These are phyloP conservation scores for Ceratocystis papillata DNA, from an alignment of 2,329 filamentous ascomycete genomes.

Conservation along the genomic window DNA sequence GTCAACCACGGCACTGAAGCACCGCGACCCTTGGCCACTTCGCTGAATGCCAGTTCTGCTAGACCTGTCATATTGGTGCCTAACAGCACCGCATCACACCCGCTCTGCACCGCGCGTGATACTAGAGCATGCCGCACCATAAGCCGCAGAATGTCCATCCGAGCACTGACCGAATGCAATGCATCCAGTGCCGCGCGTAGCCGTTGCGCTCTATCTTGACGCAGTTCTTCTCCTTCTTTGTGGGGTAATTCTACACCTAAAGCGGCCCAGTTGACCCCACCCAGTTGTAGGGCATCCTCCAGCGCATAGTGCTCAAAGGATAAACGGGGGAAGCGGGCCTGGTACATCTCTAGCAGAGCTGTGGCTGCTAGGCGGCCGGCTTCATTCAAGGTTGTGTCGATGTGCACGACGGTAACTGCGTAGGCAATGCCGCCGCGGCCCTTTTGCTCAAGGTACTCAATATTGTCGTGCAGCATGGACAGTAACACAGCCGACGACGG, in stretches of 20 bases:
- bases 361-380: slow-evolving; percentile 32
- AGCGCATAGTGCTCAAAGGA: slow-evolving; percentile 53
- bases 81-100: slow-evolving; percentile 63
- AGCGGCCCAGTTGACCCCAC: slow-evolving; percentile 44
- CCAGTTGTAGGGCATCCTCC: slow-evolving; percentile 46
- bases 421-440: slow-evolving; percentile 53
- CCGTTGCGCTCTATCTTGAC: slow-evolving; percentile 31
- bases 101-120: slow-evolving; percentile 46
- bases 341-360: slow-evolving; percentile 43
- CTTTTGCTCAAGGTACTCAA: slow-evolving; percentile 52
- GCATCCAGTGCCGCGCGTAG: slow-evolving; percentile 47
- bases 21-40: slow-evolving; percentile 84
- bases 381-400: slow-evolving; percentile 37
- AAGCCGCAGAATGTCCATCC: slow-evolving; percentile 59
- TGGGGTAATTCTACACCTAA: slow-evolving; percentile 34
- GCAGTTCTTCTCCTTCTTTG: slow-evolving; percentile 43
- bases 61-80: slow-evolving; percentile 80
- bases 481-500: slow-evolving; percentile 68
- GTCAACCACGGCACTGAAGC: slow-evolving; percentile 73
- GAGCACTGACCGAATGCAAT: slow-evolving; percentile 63
- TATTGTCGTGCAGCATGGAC: slow-evolving; percentile 61
- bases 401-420: slow-evolving; percentile 51
- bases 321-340: slow-evolving; percentile 54
- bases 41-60: slow-evolving; percentile 72
- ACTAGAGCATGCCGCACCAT: slow-evolving; percentile 63